phyloP scores from a whole-genome alignment of 345 rosid species.

The Populus euphratica region DNA sequence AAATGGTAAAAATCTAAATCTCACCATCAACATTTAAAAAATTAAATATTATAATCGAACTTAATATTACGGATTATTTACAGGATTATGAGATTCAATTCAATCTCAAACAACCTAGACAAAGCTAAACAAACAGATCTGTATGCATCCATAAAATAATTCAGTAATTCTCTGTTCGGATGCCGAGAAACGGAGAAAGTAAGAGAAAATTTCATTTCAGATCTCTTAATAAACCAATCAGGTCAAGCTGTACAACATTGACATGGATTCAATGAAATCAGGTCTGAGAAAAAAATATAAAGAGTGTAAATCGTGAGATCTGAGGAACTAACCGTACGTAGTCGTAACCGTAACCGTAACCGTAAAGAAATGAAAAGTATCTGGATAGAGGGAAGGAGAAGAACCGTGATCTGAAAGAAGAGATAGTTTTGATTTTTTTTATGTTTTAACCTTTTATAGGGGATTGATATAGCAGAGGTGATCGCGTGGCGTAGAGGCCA shows the following conservation, averaged over 20 bases:
- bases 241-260: not conserved
- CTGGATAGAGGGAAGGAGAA: not conserved
- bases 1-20: no score
- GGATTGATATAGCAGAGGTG: not conserved
- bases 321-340: slow-evolving; percentile 1
- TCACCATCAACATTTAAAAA: not conserved
- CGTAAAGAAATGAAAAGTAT: not conserved
- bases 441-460: not conserved
- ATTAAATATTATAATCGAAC: not conserved
- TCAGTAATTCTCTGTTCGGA: not conserved
- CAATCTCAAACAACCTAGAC: not conserved
- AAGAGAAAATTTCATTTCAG: not conserved
- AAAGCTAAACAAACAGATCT: slow-evolving; percentile 9
- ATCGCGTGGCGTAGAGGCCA: not conserved
- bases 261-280: not conserved
- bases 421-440: not conserved
- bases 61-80: not conserved
- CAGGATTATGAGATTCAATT: not conserved
- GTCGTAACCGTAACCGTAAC: not conserved
- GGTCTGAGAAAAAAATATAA: not conserved
- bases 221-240: not conserved
- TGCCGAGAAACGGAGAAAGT: not conserved
- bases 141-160: not conserved
- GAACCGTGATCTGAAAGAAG: not conserved
- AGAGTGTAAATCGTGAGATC: not conserved